These are phyloP conservation scores for Penicillium manginii DNA, from an alignment of 495 filamentous ascomycete genomes.

Conservation along the genomic window DNA sequence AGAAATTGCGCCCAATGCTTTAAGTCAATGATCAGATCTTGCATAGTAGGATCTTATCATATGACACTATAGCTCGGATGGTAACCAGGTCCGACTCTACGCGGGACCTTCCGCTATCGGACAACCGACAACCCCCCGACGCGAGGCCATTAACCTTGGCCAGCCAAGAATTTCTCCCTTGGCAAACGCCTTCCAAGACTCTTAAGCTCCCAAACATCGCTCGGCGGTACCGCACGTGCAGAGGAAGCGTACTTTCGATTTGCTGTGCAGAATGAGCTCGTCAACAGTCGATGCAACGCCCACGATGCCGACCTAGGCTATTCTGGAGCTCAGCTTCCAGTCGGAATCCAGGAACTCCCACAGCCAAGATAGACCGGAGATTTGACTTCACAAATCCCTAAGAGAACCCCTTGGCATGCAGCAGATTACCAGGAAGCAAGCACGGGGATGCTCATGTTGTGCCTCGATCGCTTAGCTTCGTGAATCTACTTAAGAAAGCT, in stretches of 20 bases:
- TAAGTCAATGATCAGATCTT: background rate
- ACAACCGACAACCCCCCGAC: background rate
- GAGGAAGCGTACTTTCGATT: conserved; percentile 6
- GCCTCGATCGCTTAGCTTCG: background rate
- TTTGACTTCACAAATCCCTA: background rate
- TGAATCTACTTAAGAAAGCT: background rate
- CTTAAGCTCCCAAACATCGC: conserved; percentile 10
- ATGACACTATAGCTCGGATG: background rate
- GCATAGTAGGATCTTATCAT: conserved; percentile 1
- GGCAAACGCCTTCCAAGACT: conserved; percentile 14
- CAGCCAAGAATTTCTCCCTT: conserved; percentile 1
- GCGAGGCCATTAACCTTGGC: background rate
- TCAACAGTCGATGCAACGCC: background rate
- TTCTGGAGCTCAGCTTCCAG: background rate
- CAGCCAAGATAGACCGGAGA: conserved; percentile 10
- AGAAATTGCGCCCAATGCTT: too few species aligned
- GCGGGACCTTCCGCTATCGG: background rate
- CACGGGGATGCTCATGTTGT: background rate
- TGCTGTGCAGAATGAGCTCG: background rate
- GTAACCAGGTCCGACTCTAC: background rate
- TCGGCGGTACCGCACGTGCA: conserved; percentile 16
- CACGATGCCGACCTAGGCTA: conserved; percentile 4
- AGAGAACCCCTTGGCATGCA: conserved; percentile 3
- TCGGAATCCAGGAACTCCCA: background rate
- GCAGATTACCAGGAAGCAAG: background rate